Percentiles rank a stretch among this genome's conserved stretches.
These are phyloP conservation scores for Takakia lepidozioides DNA, from an alignment of 225 moss, liverwort and hornwort genomes.

Conservation along the genomic window DNA sequence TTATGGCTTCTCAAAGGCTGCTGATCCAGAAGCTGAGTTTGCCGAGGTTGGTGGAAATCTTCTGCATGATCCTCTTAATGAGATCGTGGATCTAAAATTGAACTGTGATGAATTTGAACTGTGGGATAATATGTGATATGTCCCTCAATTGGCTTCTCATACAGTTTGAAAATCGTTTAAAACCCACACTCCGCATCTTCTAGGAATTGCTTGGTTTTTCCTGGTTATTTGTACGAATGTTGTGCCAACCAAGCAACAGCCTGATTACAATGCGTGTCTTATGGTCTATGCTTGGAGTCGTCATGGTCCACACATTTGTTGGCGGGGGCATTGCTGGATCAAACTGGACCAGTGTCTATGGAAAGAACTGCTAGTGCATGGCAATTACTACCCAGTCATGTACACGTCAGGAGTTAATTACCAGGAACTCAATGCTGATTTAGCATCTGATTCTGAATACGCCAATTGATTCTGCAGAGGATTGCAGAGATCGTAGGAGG, in stretches of 20 bases:
- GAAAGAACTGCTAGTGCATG: no score
- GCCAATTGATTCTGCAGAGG: conserved; percentile 25
- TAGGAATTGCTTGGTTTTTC: neutral
- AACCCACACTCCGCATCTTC: neutral
- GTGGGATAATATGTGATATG: no score
- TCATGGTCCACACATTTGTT: neutral
- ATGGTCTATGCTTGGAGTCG: no score
- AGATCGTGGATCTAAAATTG: neutral
- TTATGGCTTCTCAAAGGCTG: conserved; percentile 56
- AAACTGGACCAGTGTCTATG: neutral
- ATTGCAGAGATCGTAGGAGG: conserved; percentile 50
- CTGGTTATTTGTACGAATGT: neutral
- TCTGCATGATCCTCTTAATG: neutral
- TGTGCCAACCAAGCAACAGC: no score
- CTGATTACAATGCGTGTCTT: no score
- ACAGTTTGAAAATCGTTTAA: no score
- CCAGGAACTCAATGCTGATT: no score
- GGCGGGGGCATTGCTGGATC: neutral
- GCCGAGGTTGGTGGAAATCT: conserved; percentile 69
- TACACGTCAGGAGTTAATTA: no score
- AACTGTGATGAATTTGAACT: no score
- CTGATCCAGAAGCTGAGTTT: conserved; percentile 50
- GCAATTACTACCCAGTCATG: no score
- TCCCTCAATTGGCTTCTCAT: no score
- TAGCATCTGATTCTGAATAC: neutral